Evolutionary conservation across 1,139 yeast species (phyloP), one percentile per base, ranked within the genome.

Genomic region (Yamadazyma trypodendri): DNA sequence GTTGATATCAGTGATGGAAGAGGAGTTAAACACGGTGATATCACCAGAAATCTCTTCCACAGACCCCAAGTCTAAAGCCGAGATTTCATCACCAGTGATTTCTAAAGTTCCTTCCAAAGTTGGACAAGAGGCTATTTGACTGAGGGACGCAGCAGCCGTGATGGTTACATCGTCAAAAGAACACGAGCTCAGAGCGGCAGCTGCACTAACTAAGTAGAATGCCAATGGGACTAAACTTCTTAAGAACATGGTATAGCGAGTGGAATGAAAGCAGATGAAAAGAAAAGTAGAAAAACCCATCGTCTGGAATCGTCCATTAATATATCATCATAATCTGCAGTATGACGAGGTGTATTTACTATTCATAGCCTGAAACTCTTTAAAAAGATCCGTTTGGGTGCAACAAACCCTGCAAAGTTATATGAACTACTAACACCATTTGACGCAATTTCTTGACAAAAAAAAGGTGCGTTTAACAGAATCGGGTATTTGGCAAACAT

Each of bases 71-170:
- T 68, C 64, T 39, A 70, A 45, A 27, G 60, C 46, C 8, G 59
- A 61, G 31, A 70, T 44, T 18, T 51, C 63, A 43, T 66, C 65
- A 37, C 75, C 75, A 35, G 63, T 55, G 37, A 71, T 56, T 42
- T 65, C 60, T 41, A 71, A 64, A 32, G 57, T 51, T 37, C 76
- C 77, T 30, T 60, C 66, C 41, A 71, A 57, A 21, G 74, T 70
- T 20, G 66, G 61, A 53, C 77, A 71, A 3, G 72, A 50, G 44
- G 58, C 62, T 43, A 71, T 56, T 40, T 52, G 54, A 32, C 59
- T 46, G 25, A 68, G 51, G 15, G 61, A 72, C 29, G 71, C 57
- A 27, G 72, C 60, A 13, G 62, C 72, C 21, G 68, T 58, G 44
- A 70, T 59, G 43, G 72, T 67, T 37, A 67, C 61, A 34, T 45